Conservation (phyloP, 306 rosid species). For the Carpinus viminea region DNA sequence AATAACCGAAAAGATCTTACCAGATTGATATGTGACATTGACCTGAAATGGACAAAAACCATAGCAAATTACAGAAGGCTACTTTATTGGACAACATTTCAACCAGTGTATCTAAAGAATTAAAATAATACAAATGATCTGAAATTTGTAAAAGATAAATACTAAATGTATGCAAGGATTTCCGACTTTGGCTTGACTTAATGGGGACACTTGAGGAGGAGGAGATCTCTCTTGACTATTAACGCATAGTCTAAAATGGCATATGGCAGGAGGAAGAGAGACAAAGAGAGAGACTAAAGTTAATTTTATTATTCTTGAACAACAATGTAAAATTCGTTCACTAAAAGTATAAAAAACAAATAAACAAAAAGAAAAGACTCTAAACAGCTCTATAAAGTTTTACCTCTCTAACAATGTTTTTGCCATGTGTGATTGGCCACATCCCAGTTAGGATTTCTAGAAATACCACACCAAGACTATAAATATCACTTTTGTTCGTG, state of each 20-base stretch:
- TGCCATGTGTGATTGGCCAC: conserved; percentile 92
- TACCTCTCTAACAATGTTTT: conserved; percentile 98
- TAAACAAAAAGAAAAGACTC: background rate
- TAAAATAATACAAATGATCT: background rate
- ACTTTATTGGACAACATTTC: background rate
- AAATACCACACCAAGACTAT: conserved; percentile 59
- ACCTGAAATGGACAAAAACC: conserved; percentile 43
- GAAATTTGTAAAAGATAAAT: background rate
- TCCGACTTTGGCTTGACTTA: too few relatives aligned
- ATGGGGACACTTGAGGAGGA: background rate
- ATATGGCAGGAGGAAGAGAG: background rate
- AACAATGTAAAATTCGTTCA: background rate
- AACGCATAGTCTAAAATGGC: background rate
- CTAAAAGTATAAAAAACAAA: background rate
- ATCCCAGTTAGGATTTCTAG: conserved; percentile 84
- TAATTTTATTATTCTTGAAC: background rate
- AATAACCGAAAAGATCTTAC: conserved; percentile 64
- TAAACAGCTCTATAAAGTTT: conserved; percentile 14
- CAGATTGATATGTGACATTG: conserved; percentile 59
- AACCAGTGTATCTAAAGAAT: background rate
- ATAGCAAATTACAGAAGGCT: background rate
- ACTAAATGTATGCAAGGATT: background rate
- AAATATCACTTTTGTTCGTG: conserved; percentile 1
- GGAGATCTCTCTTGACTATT: background rate
- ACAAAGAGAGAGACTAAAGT: background rate